Conservation (phyloP, 1,284 basidiomycete species). For the Exobasidium cylindrosporum region DNA sequence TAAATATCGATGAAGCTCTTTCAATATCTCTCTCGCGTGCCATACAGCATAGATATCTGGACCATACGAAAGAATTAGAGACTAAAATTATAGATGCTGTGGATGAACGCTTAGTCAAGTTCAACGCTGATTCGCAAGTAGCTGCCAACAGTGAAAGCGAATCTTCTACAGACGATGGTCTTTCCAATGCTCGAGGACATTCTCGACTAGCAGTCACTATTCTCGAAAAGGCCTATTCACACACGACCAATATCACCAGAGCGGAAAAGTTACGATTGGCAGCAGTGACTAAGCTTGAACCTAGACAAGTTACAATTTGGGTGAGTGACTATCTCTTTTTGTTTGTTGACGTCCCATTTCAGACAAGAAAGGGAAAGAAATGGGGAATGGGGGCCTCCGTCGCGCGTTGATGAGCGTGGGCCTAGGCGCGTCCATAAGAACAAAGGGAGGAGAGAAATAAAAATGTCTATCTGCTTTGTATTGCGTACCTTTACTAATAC, state of each 20-base stretch:
- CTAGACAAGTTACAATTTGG: conserved; percentile 53
- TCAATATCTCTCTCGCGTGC: too few species aligned
- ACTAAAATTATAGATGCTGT: neutral
- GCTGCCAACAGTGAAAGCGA: conserved; percentile 1
- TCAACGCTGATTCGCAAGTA: conserved; percentile 9
- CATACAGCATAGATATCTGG: too few species aligned
- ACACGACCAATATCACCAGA: conserved; percentile 47
- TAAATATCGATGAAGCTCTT: neutral
- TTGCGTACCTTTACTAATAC: neutral
- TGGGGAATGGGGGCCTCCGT: neutral
- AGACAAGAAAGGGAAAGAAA: neutral
- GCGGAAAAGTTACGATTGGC: conserved; percentile 49
- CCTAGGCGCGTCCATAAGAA: neutral
- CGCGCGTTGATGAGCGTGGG: neutral
- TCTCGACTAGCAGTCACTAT: conserved; percentile 30
- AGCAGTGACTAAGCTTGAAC: conserved; percentile 42
- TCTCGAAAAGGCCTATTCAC: conserved; percentile 44
- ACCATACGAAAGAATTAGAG: too few species aligned
- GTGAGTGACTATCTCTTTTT: conserved; percentile 45
- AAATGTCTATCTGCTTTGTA: neutral
- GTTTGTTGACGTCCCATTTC: neutral
- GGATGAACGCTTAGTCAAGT: conserved; percentile 3
- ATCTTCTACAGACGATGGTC: neutral
- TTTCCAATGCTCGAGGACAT: conserved; percentile 24
- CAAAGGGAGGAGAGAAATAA: conserved; percentile 3